Base-by-base conservation (phyloP, 169 alveolate species). In the Eimeria acervulina region DNA sequence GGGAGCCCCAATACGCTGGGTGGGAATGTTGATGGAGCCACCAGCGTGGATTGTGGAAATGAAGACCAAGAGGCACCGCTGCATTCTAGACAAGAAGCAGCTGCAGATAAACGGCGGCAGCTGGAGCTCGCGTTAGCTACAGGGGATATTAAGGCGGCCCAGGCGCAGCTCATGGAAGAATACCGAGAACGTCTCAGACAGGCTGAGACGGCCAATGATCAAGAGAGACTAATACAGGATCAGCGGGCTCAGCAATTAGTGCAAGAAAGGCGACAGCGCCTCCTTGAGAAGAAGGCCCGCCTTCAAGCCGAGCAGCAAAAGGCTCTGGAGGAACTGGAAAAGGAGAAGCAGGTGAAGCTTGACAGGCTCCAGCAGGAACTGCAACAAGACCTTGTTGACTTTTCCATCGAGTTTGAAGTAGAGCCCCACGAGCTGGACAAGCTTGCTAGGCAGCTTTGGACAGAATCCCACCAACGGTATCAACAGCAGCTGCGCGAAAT, bases 401-500 rank as follows among this genome's bases (percentile, higher is more conserved):
- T 87, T 87, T 87, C 94, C 63, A 87, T 87, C 17, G 94, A 87
- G 33, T 87, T 87, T 51, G 94, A 87, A 40, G 94, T 87, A 6
- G 94, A 87, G 44, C 94, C 94, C n/a, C 94, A 87, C 66, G 94
- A 55, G 61, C 81, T 87, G 38, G 94, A 87, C 83, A 87, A 63
- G 81, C 94, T 87, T 74, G 83, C 94, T 10, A 21, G 94, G 63
- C 94, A 87, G 33, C 55, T 87, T 6, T 87, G 94, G 94, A 63
- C 78, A 1, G 94, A 87, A 31, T 38, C 81, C 33, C 83, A 87
- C 66, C 94, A 87, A 31, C 28, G 66, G 28, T 63, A 87, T 47
- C 94, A 87, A 74, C 70, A 44, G 52, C 94, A 61, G 44, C 94
- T 87, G 94, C 94, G 81, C 31, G 94, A 59, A 33, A 26, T 87